Evolutionary conservation across 2,329 filamentous ascomycete genomes (phyloP).

Genomic region (Zymoseptoria tritici): DNA sequence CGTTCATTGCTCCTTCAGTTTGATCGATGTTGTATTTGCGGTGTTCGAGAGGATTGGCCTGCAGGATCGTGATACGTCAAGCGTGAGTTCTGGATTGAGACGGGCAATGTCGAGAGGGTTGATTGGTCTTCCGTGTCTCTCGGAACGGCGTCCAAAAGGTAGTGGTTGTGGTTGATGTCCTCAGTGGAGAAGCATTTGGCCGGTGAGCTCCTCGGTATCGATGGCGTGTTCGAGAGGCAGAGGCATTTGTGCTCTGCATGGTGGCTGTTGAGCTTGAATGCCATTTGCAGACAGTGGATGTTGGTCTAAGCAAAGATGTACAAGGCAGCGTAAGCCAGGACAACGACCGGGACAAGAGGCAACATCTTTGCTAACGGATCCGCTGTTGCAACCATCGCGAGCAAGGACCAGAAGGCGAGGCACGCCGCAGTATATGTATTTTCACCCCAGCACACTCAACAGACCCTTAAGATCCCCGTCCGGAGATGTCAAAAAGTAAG

Average conservation of each 20-base stretch:
- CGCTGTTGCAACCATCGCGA: background rate
- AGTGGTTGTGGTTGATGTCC: background rate
- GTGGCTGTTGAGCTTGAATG: background rate
- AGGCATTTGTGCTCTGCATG: background rate
- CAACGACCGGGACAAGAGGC: slow-evolving; percentile 10
- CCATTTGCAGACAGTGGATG: background rate
- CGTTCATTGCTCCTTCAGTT: too few species aligned
- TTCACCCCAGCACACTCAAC: background rate
- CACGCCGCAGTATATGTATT: background rate
- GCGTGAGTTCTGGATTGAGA: too few species aligned
- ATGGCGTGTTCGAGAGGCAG: background rate
- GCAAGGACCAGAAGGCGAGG: background rate
- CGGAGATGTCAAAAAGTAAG: background rate
- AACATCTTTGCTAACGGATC: slow-evolving; percentile 2
- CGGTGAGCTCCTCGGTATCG: background rate
- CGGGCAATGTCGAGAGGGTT: too few species aligned
- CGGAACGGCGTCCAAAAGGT: background rate
- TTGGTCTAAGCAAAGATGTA: slow-evolving; percentile 11
- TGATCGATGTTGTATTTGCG: too few species aligned
- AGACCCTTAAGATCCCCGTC: background rate
- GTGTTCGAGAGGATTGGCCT: background rate
- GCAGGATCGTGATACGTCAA: background rate
- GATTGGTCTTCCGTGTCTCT: background rate
- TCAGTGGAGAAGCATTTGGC: background rate
- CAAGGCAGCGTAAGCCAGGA: slow-evolving; percentile 12